phyloP scores from a whole-genome alignment of 2,329 filamentous ascomycete species.

The Tolypocladium tropicale region DNA sequence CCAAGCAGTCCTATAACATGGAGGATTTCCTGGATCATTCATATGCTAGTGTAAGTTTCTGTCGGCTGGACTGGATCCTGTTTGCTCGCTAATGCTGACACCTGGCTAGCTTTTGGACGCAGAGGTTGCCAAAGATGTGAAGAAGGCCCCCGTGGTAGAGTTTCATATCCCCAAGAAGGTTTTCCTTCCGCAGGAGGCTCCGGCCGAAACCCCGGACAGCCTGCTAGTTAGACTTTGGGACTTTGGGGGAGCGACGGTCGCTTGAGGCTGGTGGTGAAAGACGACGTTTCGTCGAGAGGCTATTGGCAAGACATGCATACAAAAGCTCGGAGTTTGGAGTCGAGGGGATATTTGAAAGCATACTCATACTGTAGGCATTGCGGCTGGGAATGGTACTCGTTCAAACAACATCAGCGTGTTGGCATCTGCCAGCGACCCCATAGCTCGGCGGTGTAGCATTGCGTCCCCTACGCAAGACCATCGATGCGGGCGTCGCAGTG shows the following conservation, averaged over 20 bases:
- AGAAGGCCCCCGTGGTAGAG: conserved; percentile 80
- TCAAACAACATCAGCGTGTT: background rate
- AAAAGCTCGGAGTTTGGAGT: background rate
- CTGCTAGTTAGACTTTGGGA: conserved; percentile 52
- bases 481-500: background rate
- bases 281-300: too few species aligned
- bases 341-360: background rate
- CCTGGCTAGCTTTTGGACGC: conserved; percentile 61
- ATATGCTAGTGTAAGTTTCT: conserved; percentile 60
- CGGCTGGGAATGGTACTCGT: too few species aligned
- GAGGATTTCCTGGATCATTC: conserved; percentile 96
- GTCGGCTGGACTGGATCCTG: background rate
- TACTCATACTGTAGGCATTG: background rate
- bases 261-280: background rate
- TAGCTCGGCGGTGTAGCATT: background rate
- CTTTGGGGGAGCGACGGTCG: conserved; percentile 26
- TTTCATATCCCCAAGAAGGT: conserved; percentile 88
- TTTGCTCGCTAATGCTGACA: background rate
- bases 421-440: background rate
- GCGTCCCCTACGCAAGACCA: background rate
- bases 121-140: conserved; percentile 74
- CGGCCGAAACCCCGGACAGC: conserved; percentile 38
- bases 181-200: conserved; percentile 45
- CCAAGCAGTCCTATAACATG: conserved; percentile 87
- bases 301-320: background rate